Evolutionary conservation across 192 early-diverging fungal genomes (phyloP).

Genomic region (Coemansia sp.): DNA sequence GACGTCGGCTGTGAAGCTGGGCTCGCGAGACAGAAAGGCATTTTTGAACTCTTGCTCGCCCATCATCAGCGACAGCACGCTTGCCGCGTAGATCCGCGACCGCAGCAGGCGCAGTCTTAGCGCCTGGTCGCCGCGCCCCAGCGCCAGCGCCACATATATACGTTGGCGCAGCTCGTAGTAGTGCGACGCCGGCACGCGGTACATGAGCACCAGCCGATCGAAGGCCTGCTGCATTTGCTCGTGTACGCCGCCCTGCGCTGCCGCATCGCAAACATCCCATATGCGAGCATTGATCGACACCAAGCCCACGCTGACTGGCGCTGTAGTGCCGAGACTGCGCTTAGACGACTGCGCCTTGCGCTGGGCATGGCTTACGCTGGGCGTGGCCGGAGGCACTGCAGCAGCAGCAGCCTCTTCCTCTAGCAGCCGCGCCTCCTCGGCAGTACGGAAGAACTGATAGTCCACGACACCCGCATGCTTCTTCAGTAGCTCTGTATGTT

Average conservation of each 20-base stretch:
- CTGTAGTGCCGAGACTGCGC: background rate
- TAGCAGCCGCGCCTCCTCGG: slow-evolving; percentile 45
- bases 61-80: slow-evolving; percentile 70
- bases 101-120: slow-evolving; percentile 65
- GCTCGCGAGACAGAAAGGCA: slow-evolving; percentile 86
- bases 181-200: slow-evolving; percentile 72
- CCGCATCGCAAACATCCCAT: slow-evolving; percentile 22
- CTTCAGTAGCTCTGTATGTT: slow-evolving; percentile 19
- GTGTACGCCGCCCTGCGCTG: slow-evolving; percentile 10
- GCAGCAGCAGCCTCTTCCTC: slow-evolving; percentile 16
- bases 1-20: slow-evolving; percentile 78
- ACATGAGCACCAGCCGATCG: slow-evolving; percentile 62
- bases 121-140: slow-evolving; percentile 47
- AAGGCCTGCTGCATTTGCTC: slow-evolving; percentile 62
- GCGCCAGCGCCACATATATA: slow-evolving; percentile 72
- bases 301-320: slow-evolving; percentile 29
- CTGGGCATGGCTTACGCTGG: slow-evolving; percentile 17
- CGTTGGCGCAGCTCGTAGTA: slow-evolving; percentile 80
- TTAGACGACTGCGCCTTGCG: slow-evolving; percentile 11
- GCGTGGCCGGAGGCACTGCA: slow-evolving; percentile 7
- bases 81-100: slow-evolving; percentile 78
- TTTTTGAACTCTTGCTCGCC: slow-evolving; percentile 60
- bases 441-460: slow-evolving; percentile 54
- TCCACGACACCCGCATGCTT: slow-evolving; percentile 29
- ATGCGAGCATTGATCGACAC: slow-evolving; percentile 60